phyloP scores from a whole-genome alignment of 1,284 basidiomycete genomes.

The Anthracocystis panici-leucophaei region DNA sequence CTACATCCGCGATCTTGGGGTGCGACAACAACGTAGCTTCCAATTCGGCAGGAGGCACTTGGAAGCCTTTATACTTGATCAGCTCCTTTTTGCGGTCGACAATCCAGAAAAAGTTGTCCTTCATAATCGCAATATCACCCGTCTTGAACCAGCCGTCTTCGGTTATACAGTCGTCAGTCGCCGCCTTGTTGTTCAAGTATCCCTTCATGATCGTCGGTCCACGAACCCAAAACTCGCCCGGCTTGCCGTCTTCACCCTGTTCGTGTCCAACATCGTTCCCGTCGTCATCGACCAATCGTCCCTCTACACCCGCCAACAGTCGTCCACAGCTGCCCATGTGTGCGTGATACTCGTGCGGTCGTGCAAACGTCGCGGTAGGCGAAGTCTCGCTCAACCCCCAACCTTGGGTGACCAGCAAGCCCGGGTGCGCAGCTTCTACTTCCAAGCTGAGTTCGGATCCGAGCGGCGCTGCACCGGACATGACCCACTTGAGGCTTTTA shows the following conservation, averaged over 20 bases:
- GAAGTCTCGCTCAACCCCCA: conserved; percentile 85
- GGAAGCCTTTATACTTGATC: conserved; percentile 63
- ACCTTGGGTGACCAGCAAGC: conserved; percentile 67
- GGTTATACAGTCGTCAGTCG: conserved; percentile 53
- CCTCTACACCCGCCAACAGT: conserved; percentile 82
- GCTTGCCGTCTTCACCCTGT: conserved; percentile 72
- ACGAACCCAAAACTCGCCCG: conserved; percentile 56
- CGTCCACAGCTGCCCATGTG: conserved; percentile 73
- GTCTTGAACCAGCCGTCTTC: conserved; percentile 60
- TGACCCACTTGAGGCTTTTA: conserved; percentile 75
- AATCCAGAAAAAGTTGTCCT: conserved; percentile 59
- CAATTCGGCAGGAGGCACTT: conserved; percentile 60
- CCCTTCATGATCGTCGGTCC: conserved; percentile 54
- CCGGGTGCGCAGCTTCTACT: conserved; percentile 73
- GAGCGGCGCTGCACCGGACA: conserved; percentile 86
- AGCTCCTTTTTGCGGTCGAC: conserved; percentile 62
- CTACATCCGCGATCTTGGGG: conserved; percentile 56
- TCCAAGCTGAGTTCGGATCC: conserved; percentile 76
- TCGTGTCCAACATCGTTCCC: conserved; percentile 67
- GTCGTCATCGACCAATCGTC: conserved; percentile 77
- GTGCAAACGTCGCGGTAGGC: conserved; percentile 72
- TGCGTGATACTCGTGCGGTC: conserved; percentile 38
- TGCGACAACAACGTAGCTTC: conserved; percentile 49
- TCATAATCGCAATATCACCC: conserved; percentile 58
- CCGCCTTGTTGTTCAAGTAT: conserved; percentile 53